Percentiles rank a stretch among this genome's conserved stretches.
Conservation (phyloP, 179 eudicot species). For the Beta macrorhiza region DNA sequence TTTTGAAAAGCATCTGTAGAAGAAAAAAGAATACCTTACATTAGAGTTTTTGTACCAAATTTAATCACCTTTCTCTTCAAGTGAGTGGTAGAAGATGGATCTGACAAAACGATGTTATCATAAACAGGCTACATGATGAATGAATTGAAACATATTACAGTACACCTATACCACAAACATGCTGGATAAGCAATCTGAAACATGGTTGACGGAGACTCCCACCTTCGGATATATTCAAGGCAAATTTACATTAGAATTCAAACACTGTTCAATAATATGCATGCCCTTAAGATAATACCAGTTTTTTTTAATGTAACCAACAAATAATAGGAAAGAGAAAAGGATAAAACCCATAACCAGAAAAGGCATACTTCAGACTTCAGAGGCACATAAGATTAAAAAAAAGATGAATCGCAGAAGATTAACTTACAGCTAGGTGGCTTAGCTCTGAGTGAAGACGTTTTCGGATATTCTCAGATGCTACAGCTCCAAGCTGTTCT, state of each 20-base stretch:
- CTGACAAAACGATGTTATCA: neutral
- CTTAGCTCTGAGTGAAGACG: conserved; percentile 60
- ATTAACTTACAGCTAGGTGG: conserved; percentile 69
- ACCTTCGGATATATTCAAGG: too few relatives aligned
- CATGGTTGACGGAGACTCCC: neutral
- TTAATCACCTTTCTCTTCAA: neutral
- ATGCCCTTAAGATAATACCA: neutral
- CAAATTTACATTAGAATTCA: neutral
- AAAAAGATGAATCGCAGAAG: neutral
- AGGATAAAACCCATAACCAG: neutral
- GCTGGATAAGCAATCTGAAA: neutral
- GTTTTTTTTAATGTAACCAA: neutral
- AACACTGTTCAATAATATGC: neutral
- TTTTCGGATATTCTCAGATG: conserved; percentile 52
- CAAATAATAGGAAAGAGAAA: neutral
- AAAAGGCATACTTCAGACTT: neutral
- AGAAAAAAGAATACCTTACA: neutral
- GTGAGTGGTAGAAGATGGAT: neutral
- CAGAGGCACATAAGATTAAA: neutral
- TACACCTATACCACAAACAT: neutral
- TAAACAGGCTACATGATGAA: neutral
- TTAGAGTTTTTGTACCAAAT: neutral
- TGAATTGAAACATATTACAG: neutral
- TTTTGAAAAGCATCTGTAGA: conserved; percentile 69
- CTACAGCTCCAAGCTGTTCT: conserved; percentile 55